Evolutionary conservation across 805 yeast species (phyloP), one percentile per base, ranked within the genome.

Genomic region (Saccharomyces paradoxus): DNA sequence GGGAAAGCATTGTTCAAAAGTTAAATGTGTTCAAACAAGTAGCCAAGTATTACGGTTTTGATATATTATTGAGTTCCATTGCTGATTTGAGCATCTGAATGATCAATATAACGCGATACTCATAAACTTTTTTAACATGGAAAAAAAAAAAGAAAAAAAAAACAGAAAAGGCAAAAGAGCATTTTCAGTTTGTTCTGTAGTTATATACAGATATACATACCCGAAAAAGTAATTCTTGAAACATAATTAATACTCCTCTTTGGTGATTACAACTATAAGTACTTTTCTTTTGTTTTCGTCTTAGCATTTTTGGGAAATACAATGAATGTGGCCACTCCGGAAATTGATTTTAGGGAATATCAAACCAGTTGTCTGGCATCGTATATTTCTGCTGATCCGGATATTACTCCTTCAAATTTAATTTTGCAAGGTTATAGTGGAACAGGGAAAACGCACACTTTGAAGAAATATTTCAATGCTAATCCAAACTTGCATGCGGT

Each of bases 31-130:
- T 78, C 66, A 72, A 72, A 24, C 82, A 80, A 55, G 83, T 89
- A 13, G 81, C 92, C 1, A 71, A 72, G 13, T 77, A 69, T 52
- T 87, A 80, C 65, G 84, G 81, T 41, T 73, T 91, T 60, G 80
- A 78, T 53, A 69, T 89, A 53, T 67, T 89, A 32, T 17, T 17
- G 10, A 17, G 49, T 48, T 51, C 57, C 5, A 50, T 59, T 22
- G n/a, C 47, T 6, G 56, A 57, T 17, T 8, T 37, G 24, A 37
- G 13, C 17, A 37, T n/a, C 3, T 37, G 44, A 37, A 4, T 37
- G 12, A 22, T 24, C 6, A 41, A 26, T 28, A 32, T 14, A n/a
- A 7, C 41, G 41, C 21, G 6, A 32, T 14, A 21, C 21, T 8
- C 41, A 32, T n/a, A 8, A n/a, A n/a, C 41, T n/a, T 32, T n/a